Evolutionary conservation across 352 stramenopile species (phyloP).

Genomic region (Pythium periplocum): DNA sequence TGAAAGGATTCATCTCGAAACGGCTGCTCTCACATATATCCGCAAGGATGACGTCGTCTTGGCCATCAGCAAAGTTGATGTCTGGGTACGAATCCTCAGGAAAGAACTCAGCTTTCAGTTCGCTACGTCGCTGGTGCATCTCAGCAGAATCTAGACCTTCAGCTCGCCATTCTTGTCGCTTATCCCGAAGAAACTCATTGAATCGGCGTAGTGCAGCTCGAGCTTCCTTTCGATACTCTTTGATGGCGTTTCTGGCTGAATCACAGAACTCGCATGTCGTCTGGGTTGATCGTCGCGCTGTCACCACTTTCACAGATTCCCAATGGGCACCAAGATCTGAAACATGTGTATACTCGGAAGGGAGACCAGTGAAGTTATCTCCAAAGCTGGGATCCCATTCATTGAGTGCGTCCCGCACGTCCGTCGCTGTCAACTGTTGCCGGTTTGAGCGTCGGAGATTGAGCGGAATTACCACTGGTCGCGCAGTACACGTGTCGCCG

Average conservation of each 20-base stretch:
- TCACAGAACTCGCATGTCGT: conserved; percentile 32
- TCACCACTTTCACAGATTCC: conserved; percentile 17
- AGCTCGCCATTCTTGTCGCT: conserved; percentile 29
- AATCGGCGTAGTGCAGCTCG: conserved; percentile 33
- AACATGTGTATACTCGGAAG: conserved; percentile 31
- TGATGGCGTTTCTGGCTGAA: conserved; percentile 23
- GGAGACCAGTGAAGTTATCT: conserved; percentile 26
- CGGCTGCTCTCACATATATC: conserved; percentile 48
- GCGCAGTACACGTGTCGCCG: conserved; percentile 13
- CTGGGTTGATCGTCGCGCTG: conserved; percentile 1
- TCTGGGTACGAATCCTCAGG: conserved; percentile 45
- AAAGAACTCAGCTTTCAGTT: conserved; percentile 43
- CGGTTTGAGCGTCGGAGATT: background rate
- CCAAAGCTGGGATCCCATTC: conserved; percentile 15
- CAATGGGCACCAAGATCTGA: conserved; percentile 50
- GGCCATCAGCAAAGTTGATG: conserved; percentile 38
- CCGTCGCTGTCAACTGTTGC: conserved; percentile 2
- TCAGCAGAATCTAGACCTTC: conserved; percentile 40
- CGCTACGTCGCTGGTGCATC: conserved; percentile 41
- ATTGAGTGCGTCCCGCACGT: conserved; percentile 6
- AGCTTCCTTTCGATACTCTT: conserved; percentile 33
- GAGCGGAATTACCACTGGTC: conserved; percentile 12
- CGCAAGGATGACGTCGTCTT: conserved; percentile 38
- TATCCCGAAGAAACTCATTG: conserved; percentile 26
- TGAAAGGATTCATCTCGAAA: conserved; percentile 41